A percentile compares a stretch with the other conserved stretches of the same genome.
These are phyloP conservation scores for Leccinum pachyderme DNA, from an alignment of 1,284 basidiomycete genomes.

Conservation along the genomic window DNA sequence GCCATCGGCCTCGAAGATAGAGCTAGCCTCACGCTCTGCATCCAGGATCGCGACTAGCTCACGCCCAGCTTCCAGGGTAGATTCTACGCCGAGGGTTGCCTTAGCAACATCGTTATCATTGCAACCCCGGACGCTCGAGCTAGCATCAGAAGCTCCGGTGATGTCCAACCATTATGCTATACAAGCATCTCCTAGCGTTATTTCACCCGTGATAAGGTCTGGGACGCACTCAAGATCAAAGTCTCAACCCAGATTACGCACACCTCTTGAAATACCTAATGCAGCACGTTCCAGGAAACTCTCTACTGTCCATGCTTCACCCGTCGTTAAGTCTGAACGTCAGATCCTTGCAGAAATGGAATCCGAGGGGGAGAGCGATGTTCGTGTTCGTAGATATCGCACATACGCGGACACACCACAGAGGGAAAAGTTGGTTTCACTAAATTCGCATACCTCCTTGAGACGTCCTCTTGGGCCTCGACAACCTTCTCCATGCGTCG, in stretches of 20 bases:
- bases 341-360: slow-evolving; percentile 14
- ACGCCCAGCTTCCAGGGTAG: slow-evolving; percentile 20
- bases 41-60: slow-evolving; percentile 19
- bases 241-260: slow-evolving; percentile 30
- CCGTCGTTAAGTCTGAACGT: slow-evolving; percentile 16
- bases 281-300: slow-evolving; percentile 21
- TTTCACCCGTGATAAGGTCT: not conserved
- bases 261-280: slow-evolving; percentile 6
- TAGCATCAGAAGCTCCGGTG: not conserved
- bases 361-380: not conserved
- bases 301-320: slow-evolving; percentile 33
- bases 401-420: not conserved
- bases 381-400: not conserved
- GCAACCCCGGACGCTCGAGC: slow-evolving; percentile 2
- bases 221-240: slow-evolving; percentile 25
- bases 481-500: slow-evolving; percentile 16
- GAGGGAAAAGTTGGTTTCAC: slow-evolving; percentile 7
- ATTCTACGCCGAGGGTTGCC: slow-evolving; percentile 1
- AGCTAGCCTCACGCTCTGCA: slow-evolving; percentile 13
- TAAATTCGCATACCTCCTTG: slow-evolving; percentile 16
- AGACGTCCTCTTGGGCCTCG: slow-evolving; percentile 25
- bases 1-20: slow-evolving; percentile 16
- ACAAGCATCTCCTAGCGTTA: not conserved
- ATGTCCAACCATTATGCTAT: not conserved
- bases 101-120: not conserved